phyloP scores from a whole-genome alignment of 768 basidiomycete species.

The Mycena kentingensis region DNA sequence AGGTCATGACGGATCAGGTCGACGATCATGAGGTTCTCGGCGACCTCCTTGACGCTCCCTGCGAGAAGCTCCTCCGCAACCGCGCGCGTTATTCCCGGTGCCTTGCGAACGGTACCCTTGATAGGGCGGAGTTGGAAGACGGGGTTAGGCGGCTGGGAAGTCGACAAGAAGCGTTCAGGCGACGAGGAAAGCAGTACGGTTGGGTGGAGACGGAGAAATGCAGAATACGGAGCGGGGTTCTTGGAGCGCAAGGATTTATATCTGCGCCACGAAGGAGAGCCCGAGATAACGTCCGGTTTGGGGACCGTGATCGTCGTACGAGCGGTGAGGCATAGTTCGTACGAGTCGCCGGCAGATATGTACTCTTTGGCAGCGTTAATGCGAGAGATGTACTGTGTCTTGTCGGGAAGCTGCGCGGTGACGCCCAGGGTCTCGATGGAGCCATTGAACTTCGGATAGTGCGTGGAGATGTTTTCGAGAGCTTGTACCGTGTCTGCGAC shows the following conservation, averaged over 20 bases:
- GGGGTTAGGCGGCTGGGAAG: slow-evolving; percentile 61
- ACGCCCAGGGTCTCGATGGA: slow-evolving; percentile 5
- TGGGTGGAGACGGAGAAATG: slow-evolving; percentile 75
- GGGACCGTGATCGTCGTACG: slow-evolving; percentile 60
- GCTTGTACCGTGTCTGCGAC: slow-evolving; percentile 43
- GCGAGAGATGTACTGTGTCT: slow-evolving; percentile 60
- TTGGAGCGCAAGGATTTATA: slow-evolving; percentile 68
- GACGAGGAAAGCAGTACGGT: slow-evolving; percentile 83
- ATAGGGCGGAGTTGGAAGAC: slow-evolving; percentile 88
- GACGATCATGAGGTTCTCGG: slow-evolving; percentile 98
- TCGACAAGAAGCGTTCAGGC: slow-evolving; percentile 90
- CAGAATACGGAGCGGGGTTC: slow-evolving; percentile 91
- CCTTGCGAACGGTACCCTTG: slow-evolving; percentile 87
- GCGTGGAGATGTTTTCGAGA: slow-evolving; percentile 28
- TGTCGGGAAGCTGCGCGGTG: slow-evolving; percentile 54
- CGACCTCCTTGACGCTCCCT: slow-evolving; percentile 84
- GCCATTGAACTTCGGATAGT: slow-evolving; percentile 7
- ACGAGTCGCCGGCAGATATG: slow-evolving; percentile 84
- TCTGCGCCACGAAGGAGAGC: slow-evolving; percentile 66
- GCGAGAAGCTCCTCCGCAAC: slow-evolving; percentile 64
- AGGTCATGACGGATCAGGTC: slow-evolving; percentile 94
- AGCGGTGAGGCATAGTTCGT: slow-evolving; percentile 90
- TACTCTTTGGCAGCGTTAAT: slow-evolving; percentile 73
- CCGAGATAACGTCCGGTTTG: slow-evolving; percentile 27
- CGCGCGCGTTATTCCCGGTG: slow-evolving; percentile 59